Base-by-base conservation (phyloP, 768 basidiomycete genomes). In the Boletus rubropictus region DNA sequence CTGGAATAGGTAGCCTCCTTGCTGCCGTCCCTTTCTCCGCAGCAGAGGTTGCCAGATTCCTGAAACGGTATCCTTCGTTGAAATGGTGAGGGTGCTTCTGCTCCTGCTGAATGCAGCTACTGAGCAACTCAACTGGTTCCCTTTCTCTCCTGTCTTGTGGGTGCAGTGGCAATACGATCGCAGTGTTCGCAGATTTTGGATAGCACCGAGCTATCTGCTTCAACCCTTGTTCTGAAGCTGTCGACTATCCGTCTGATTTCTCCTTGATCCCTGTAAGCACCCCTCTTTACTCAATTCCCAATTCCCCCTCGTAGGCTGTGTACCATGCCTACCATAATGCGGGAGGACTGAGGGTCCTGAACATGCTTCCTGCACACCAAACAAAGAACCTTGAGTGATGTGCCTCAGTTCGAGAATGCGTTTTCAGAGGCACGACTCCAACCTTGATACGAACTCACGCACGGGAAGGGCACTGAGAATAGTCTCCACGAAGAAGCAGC, bases 341-440 rank as follows among this genome's bases (percentile, higher is more conserved):
- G 91, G 92, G 66, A 77, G 73, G 54, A 81, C 83, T 55, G 91
- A 51, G 48, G 48, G 93, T 17, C 71, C 55, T 17, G 54, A 48
- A 64, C 50, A 43, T 40, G 48, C 27, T 50, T 47, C 37, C 42
- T 41, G 39, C 50, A 29, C 22, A 44, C 48, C 46, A 49, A 39
- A 53, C 50, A 28, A 37, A 51, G 54, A 48, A 27, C 27, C 34
- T 42, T 46, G 49, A 50, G 46, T 53, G 28, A 50, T 43, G 49
- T 44, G 32, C 38, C 20, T 22, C 56, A 88, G 86, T 89, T 94
- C 34, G 84, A 86, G 61, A 65, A 76, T 33, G 89, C 86, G 3
- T 91, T 95, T 72, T 75, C 32, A 70, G 81, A 20, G 89, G 92
- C 1, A 93, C 88, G 60, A 89, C 89, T 62, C 87, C 87, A 21